These are phyloP conservation scores for Isatis tinctoria DNA, from an alignment of 345 rosid genomes.

Conservation along the genomic window DNA sequence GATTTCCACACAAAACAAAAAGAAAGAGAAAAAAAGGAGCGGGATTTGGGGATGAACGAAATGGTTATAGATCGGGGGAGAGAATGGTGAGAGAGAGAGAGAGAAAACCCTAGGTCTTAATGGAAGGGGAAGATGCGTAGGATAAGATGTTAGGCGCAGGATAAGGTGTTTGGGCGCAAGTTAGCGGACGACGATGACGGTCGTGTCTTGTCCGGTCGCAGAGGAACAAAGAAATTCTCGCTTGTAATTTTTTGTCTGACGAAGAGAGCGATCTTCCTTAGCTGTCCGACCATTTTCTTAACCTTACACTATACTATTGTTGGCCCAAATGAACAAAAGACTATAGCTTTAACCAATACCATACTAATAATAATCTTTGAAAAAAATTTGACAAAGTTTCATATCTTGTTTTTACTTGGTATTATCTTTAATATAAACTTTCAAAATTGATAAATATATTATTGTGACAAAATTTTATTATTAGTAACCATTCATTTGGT, in stretches of 20 bases:
- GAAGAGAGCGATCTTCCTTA: conserved; percentile 28
- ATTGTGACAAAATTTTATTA: background rate
- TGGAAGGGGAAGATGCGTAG: conserved; percentile 33
- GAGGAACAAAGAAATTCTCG: conserved; percentile 52
- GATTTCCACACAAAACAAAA: no score
- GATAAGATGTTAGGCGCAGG: conserved; percentile 24
- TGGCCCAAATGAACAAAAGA: background rate
- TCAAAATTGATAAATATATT: background rate
- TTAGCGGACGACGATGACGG: conserved; percentile 26
- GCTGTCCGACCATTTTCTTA: conserved; percentile 30
- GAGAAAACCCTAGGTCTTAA: conserved; percentile 27
- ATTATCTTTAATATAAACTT: background rate
- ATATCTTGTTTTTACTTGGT: background rate
- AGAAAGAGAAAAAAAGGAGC: conserved; percentile 8
- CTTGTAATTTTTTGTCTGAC: conserved; percentile 27
- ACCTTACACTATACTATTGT: background rate
- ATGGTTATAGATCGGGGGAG: conserved; percentile 18
- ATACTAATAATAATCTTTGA: background rate
- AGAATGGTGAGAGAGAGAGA: conserved; percentile 16
- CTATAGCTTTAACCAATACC: background rate
- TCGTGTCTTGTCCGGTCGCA: conserved; percentile 57
- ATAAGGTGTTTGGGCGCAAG: conserved; percentile 19
- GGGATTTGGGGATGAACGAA: conserved; percentile 13
- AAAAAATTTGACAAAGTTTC: background rate
- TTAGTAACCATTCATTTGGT: background rate